Evolutionary conservation across 2,329 filamentous ascomycete genomes (phyloP).

Genomic region (Fusarium coicis): DNA sequence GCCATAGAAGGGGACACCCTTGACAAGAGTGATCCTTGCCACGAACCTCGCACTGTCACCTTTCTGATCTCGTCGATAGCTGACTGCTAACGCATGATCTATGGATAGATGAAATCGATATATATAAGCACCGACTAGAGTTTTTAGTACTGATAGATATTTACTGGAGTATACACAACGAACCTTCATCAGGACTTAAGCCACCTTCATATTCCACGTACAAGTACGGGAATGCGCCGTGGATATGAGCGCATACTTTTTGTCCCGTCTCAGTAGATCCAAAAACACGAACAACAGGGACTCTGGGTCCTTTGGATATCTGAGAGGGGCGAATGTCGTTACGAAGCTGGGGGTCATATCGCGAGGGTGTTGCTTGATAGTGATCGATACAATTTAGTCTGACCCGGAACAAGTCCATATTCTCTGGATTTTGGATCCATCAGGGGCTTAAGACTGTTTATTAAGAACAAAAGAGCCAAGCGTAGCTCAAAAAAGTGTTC

Average conservation of each 20-base stretch:
- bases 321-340: slow-evolving; percentile 70
- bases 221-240: slow-evolving; percentile 96
- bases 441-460: slow-evolving; percentile 1
- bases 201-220: slow-evolving; percentile 86
- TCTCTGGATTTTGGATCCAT: slow-evolving; percentile 37
- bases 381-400: slow-evolving; percentile 96
- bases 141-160: slow-evolving; percentile 14
- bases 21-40: slow-evolving; percentile 89
- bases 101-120: slow-evolving; percentile 84
- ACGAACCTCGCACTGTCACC: slow-evolving; percentile 77
- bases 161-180: slow-evolving; percentile 39
- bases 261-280: slow-evolving; percentile 94
- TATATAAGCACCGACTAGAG: slow-evolving; percentile 78
- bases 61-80: slow-evolving; percentile 81
- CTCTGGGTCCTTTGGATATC: slow-evolving; percentile 72
- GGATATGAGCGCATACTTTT: slow-evolving; percentile 94
- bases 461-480: background rate
- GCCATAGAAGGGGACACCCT: slow-evolving; percentile 95
- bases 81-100: slow-evolving; percentile 87
- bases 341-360: slow-evolving; percentile 82
- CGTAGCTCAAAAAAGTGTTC: background rate
- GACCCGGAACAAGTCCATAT: slow-evolving; percentile 80
- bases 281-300: slow-evolving; percentile 91
- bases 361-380: slow-evolving; percentile 83
- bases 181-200: slow-evolving; percentile 74